A percentile compares a stretch with the other conserved stretches of the same genome.
Evolutionary conservation across 371 early-diverging fungal genomes (phyloP).

Genomic region (Mucor circinelloides): DNA sequence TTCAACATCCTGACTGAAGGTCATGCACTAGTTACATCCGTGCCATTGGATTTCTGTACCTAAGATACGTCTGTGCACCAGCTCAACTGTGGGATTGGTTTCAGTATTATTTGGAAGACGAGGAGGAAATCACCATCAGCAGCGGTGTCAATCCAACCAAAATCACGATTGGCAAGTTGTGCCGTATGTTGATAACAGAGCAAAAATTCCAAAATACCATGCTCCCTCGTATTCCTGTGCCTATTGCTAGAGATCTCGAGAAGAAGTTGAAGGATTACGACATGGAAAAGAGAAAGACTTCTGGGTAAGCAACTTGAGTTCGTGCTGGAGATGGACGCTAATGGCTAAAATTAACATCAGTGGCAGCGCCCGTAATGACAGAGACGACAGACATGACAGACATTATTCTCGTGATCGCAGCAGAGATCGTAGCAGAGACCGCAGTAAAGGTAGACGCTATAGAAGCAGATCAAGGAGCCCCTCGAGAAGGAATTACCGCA

Average conservation of each 20-base stretch:
- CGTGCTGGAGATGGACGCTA: too few species aligned
- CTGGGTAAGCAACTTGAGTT: too few species aligned
- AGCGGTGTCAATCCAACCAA: constrained; percentile 65
- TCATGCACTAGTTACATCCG: constrained; percentile 65
- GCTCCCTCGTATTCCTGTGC: constrained; percentile 83
- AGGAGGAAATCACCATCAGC: constrained; percentile 70
- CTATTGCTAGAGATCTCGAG: constrained; percentile 77
- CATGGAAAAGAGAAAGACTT: constrained; percentile 22
- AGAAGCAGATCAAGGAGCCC: constrained; percentile 27
- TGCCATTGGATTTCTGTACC: constrained; percentile 82
- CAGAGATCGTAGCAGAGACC: too few species aligned
- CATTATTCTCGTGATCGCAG: background rate
- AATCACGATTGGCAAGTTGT: constrained; percentile 73
- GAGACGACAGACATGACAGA: constrained; percentile 13
- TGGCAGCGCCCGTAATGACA: background rate
- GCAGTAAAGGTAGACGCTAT: constrained; percentile 1
- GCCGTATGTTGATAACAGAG: constrained; percentile 68
- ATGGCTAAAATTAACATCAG: background rate
- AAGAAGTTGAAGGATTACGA: constrained; percentile 66
- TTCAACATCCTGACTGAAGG: background rate
- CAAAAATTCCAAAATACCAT: constrained; percentile 78
- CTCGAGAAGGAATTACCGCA: constrained; percentile 9
- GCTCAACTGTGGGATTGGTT: constrained; percentile 85
- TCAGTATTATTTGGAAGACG: constrained; percentile 78
- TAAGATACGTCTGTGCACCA: constrained; percentile 85